These are phyloP conservation scores for Xerophyta viscosa DNA, from an alignment of 106 monocot species.

Conservation along the genomic window DNA sequence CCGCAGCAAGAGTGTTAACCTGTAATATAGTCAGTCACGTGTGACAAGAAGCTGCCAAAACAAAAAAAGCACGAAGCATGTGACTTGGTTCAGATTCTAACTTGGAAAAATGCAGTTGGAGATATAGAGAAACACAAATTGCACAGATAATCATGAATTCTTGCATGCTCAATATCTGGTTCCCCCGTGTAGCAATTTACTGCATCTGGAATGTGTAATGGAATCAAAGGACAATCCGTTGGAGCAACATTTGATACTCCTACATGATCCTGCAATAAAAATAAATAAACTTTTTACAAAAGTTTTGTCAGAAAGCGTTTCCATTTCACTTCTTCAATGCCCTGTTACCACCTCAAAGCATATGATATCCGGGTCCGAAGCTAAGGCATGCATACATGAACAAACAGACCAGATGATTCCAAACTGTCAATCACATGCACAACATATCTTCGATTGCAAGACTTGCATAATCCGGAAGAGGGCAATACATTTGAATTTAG, in stretches of 20 bases:
- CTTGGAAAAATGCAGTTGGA: conserved; percentile 98
- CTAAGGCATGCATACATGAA: too few relatives aligned
- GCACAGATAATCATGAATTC: conserved; percentile 86
- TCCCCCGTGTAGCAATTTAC: conserved; percentile 9
- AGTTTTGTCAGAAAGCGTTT: not conserved
- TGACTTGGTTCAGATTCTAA: conserved; percentile 14
- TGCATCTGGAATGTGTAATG: conserved; percentile 34
- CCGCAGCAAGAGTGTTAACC: conserved; percentile 99
- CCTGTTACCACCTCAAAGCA: too few relatives aligned
- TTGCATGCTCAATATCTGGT: conserved; percentile 22
- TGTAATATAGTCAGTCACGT: conserved; percentile 28
- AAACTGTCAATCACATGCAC: too few relatives aligned
- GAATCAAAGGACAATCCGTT: conserved; percentile 72
- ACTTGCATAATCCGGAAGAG: too few relatives aligned
- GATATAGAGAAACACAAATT: conserved; percentile 85
- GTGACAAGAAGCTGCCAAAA: not conserved
- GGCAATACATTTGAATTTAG: too few relatives aligned
- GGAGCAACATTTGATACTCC: conserved; percentile 98
- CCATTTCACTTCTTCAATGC: too few relatives aligned
- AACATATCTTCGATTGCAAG: too few relatives aligned
- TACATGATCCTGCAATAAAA: conserved; percentile 61
- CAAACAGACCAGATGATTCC: too few relatives aligned
- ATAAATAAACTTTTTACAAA: not conserved
- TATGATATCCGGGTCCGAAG: too few relatives aligned
- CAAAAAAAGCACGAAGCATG: conserved; percentile 7